phyloP scores from a whole-genome alignment of 192 early-diverging fungal genomes.

The Pecoramyces ruminantium region DNA sequence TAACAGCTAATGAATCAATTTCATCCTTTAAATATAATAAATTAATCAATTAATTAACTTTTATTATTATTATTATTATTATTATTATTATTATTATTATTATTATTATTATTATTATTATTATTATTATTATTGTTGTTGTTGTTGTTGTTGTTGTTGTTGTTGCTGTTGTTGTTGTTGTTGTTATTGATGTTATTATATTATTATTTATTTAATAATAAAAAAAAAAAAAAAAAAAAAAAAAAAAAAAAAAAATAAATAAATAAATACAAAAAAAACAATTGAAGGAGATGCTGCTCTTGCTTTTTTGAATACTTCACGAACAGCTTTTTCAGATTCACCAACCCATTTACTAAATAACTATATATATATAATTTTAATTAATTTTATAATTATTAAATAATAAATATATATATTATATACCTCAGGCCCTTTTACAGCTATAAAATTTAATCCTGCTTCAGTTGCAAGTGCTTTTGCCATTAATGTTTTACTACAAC shows the following conservation, averaged over 20 bases:
- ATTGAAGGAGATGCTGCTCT: slow-evolving; percentile 86
- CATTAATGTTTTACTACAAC: slow-evolving; percentile 94
- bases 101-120: too few species aligned
- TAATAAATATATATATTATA: neutral
- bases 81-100: too few species aligned
- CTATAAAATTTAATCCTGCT: slow-evolving; percentile 89
- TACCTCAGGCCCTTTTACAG: slow-evolving; percentile 95
- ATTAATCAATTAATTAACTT: too few species aligned
- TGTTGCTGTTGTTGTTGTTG: too few species aligned
- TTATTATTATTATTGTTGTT: too few species aligned
- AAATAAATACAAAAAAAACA: slow-evolving; percentile 72
- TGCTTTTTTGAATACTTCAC: slow-evolving; percentile 86
- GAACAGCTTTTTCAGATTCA: slow-evolving; percentile 92
- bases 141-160: too few species aligned
- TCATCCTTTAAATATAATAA: slow-evolving; percentile 48
- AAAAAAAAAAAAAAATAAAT: too few species aligned
- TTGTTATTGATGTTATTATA: too few species aligned
- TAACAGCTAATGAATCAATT: slow-evolving; percentile 91
- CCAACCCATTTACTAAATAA: slow-evolving; percentile 99
- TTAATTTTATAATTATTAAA: slow-evolving; percentile 1
- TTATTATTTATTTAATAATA: neutral
- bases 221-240: too few species aligned
- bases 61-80: too few species aligned
- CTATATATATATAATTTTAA: slow-evolving; percentile 12
- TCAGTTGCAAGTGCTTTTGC: slow-evolving; percentile 96